These are phyloP conservation scores for Cladorrhinum samala DNA, from an alignment of 495 filamentous ascomycete species.

Conservation along the genomic window DNA sequence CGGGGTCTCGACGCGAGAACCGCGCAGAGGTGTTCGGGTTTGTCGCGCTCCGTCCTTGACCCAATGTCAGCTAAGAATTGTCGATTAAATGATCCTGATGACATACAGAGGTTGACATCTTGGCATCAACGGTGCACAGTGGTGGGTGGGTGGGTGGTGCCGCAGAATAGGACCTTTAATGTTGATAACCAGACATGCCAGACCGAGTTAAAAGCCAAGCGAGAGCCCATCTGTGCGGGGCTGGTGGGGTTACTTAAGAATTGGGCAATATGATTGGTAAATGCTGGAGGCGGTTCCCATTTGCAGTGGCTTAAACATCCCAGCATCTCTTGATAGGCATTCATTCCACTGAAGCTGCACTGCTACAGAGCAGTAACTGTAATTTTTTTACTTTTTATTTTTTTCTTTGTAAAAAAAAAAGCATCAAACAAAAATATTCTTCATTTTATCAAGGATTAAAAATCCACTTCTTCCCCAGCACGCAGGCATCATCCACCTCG, in stretches of 20 bases:
- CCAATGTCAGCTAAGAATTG: not conserved
- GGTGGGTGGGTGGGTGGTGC: no score
- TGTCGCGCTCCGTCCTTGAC: not conserved
- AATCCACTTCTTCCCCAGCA: slow-evolving; percentile 12
- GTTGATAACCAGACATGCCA: not conserved
- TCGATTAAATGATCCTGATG: not conserved
- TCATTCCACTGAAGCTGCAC: no score
- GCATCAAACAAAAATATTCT: not conserved
- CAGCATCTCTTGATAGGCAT: no score
- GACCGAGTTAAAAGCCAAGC: not conserved
- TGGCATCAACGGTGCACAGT: no score
- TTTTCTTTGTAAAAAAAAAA: not conserved
- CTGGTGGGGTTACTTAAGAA: not conserved
- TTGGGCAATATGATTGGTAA: no score
- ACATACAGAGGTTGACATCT: not conserved
- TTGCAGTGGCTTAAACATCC: no score
- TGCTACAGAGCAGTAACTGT: no score
- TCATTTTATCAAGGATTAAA: slow-evolving; percentile 10
- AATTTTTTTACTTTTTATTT: no score
- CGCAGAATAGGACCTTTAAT: no score
- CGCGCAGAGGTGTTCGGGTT: not conserved
- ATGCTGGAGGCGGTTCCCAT: no score
- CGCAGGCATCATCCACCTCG: slow-evolving; percentile 18
- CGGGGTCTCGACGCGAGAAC: slow-evolving; percentile 13
- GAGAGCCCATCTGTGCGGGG: not conserved